Evolutionary conservation across 352 stramenopile genomes (phyloP).

Genomic region (Globisporangium paroecandrum): DNA sequence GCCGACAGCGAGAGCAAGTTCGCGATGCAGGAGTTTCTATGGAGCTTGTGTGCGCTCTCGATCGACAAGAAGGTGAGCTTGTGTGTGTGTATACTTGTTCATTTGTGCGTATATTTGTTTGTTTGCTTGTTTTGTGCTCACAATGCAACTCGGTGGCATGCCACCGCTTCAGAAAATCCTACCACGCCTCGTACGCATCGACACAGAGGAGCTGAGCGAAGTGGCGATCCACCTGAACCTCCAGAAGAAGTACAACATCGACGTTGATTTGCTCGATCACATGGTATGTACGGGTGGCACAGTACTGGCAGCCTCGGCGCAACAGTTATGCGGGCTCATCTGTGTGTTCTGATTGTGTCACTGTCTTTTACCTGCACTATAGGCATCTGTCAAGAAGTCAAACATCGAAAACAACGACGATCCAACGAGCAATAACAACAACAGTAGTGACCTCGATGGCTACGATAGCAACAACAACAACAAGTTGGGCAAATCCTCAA

Average conservation of each 20-base stretch:
- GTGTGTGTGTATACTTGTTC: neutral
- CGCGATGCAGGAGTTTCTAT: conserved; percentile 75
- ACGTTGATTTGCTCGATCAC: conserved; percentile 55
- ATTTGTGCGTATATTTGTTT: conserved; percentile 1
- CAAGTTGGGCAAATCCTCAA: neutral
- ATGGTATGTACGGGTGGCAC: conserved; percentile 23
- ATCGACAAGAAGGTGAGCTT: conserved; percentile 46
- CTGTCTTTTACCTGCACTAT: too few species aligned
- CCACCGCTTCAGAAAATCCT: conserved; percentile 28
- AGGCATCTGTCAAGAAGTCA: conserved; percentile 38
- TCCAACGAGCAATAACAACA: conserved; percentile 2
- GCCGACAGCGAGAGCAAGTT: conserved; percentile 42
- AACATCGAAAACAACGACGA: conserved; percentile 15
- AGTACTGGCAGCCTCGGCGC: neutral
- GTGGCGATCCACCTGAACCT: conserved; percentile 46
- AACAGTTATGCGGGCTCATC: neutral
- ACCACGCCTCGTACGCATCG: conserved; percentile 51
- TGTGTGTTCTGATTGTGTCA: neutral
- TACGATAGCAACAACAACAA: conserved; percentile 19
- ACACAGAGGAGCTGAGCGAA: conserved; percentile 59
- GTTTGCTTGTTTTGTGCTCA: neutral
- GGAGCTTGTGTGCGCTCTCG: conserved; percentile 55
- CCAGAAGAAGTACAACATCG: conserved; percentile 59
- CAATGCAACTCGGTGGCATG: neutral
- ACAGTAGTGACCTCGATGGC: neutral